Evolutionary conservation across 2,329 filamentous ascomycete species (phyloP).

Genomic region (Cladosporium sp.): DNA sequence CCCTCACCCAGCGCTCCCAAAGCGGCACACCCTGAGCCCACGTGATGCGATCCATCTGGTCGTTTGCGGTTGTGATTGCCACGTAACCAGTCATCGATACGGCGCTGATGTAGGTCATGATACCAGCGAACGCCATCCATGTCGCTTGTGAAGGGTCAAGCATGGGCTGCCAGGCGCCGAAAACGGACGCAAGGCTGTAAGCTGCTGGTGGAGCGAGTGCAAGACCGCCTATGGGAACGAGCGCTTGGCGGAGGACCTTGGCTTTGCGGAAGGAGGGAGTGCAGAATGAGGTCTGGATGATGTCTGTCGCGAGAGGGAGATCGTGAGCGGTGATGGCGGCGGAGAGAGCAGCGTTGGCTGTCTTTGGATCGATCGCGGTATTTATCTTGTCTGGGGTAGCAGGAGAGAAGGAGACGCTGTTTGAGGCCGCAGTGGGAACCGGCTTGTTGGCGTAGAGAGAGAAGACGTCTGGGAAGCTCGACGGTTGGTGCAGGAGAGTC

Average conservation of each 20-base stretch:
- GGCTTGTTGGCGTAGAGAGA: slow-evolving; percentile 82
- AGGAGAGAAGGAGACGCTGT: slow-evolving; percentile 55
- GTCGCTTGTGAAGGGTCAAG: slow-evolving; percentile 77
- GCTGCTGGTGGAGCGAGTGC: slow-evolving; percentile 64
- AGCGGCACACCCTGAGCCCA: slow-evolving; percentile 84
- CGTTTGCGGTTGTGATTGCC: slow-evolving; percentile 82
- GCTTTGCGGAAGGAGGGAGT: slow-evolving; percentile 65
- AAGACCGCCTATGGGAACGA: slow-evolving; percentile 59
- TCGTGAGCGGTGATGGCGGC: slow-evolving; percentile 78
- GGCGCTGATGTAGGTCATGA: slow-evolving; percentile 79
- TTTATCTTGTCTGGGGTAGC: slow-evolving; percentile 63
- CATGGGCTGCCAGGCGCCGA: slow-evolving; percentile 67
- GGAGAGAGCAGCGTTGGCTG: slow-evolving; percentile 73
- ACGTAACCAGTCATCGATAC: slow-evolving; percentile 81
- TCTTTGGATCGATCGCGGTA: slow-evolving; percentile 67
- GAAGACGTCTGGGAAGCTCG: slow-evolving; percentile 77
- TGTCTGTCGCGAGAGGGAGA: slow-evolving; percentile 72
- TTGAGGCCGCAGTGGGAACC: slow-evolving; percentile 57
- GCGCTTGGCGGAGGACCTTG: slow-evolving; percentile 65
- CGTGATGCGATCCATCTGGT: slow-evolving; percentile 91
- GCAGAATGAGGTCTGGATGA: slow-evolving; percentile 69
- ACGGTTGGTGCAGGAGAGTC: slow-evolving; percentile 67
- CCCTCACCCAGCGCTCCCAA: slow-evolving; percentile 78
- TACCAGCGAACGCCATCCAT: slow-evolving; percentile 74
- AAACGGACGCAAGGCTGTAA: slow-evolving; percentile 68